phyloP scores from a whole-genome alignment of 352 stramenopile species.

The Phytophthora gonapodyides region DNA sequence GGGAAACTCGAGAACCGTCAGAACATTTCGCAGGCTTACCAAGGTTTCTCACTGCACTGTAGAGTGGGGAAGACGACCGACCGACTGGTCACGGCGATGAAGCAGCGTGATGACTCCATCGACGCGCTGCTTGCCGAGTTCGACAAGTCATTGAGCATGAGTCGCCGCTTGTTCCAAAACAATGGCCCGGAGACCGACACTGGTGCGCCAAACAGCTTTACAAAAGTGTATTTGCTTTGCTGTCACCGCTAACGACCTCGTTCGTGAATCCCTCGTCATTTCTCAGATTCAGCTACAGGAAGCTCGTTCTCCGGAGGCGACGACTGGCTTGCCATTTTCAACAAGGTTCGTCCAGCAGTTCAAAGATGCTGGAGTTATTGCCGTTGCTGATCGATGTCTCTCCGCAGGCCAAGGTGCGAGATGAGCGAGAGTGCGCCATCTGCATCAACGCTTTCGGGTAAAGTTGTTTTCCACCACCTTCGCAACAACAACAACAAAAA shows the following conservation, averaged over 20 bases:
- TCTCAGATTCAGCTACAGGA: slow-evolving; percentile 3
- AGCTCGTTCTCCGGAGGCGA: slow-evolving; percentile 13
- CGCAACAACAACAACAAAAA: no score
- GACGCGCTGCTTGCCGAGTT: slow-evolving; percentile 81
- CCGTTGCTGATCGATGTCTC: neutral
- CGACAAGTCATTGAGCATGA: slow-evolving; percentile 67
- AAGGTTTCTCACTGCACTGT: neutral
- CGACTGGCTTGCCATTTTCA: slow-evolving; percentile 51
- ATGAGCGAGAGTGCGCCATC: slow-evolving; percentile 78
- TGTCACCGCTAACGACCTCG: neutral
- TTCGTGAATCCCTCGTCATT: neutral
- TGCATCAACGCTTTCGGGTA: slow-evolving; percentile 80
- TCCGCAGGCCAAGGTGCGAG: slow-evolving; percentile 42
- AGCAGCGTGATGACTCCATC: slow-evolving; percentile 75
- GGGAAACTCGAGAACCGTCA: no score
- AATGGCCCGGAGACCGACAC: slow-evolving; percentile 43
- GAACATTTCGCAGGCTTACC: neutral
- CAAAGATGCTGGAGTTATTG: no score
- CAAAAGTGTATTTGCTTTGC: neutral
- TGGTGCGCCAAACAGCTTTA: slow-evolving; percentile 11
- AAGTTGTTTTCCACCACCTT: neutral
- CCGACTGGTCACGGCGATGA: slow-evolving; percentile 62
- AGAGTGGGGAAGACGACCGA: slow-evolving; percentile 67
- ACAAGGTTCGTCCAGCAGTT: slow-evolving; percentile 32
- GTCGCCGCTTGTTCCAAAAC: slow-evolving; percentile 64